Base-by-base conservation (phyloP, 768 basidiomycete species). In the Mycena kentingensis region DNA sequence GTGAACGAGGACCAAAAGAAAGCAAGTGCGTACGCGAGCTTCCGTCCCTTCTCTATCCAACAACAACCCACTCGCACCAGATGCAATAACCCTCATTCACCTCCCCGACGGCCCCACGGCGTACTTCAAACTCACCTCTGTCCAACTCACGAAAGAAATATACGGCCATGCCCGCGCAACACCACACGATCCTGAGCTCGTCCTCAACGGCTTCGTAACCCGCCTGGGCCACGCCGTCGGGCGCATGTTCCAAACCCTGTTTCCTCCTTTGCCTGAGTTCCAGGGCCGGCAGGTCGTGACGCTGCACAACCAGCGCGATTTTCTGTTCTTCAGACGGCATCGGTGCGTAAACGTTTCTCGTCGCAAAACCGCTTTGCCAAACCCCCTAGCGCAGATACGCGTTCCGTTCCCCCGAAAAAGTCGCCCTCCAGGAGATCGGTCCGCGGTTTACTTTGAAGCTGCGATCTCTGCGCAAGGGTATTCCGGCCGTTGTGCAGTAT, bases 271-370 rank as follows among this genome's bases (percentile, higher is more conserved):
- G 57, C 93, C 94, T 1, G 91, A 97, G 67, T 98, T 97, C 65
- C 87, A 93, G 71, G 97, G 97, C 28, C 76, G 97, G 26, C 97
- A 99, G 69, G 95, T 98, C 10, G 95, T 98, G 12, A 97, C 96
- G 3, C 76, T 98, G 18, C 97, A 98, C 66, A 98, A 98, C 65
- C 94, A 97, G 67, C 83, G 97, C 41, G 97, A 99, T 73, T 99
- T 98, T 71, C 72, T 99, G 51, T 99, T 99, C 75, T 96, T 99
- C 76, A 77, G 97, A 57, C 78, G 97, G 52, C 97, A 98, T 76
- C 82, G 97, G 86, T 96, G 54, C 46, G 82, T 65, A 27, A 3
- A 37, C 22, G 16, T 45, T 57, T 52, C 52, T 55, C 54, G 58
- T 52, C 38, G 55, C 36, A 10, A 37, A 7, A 37, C 19, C 12